Percentiles rank a stretch among this genome's conserved stretches.
These are phyloP conservation scores for Alternaria brassicicola DNA, from an alignment of 2,329 filamentous ascomycete genomes.

Conservation along the genomic window DNA sequence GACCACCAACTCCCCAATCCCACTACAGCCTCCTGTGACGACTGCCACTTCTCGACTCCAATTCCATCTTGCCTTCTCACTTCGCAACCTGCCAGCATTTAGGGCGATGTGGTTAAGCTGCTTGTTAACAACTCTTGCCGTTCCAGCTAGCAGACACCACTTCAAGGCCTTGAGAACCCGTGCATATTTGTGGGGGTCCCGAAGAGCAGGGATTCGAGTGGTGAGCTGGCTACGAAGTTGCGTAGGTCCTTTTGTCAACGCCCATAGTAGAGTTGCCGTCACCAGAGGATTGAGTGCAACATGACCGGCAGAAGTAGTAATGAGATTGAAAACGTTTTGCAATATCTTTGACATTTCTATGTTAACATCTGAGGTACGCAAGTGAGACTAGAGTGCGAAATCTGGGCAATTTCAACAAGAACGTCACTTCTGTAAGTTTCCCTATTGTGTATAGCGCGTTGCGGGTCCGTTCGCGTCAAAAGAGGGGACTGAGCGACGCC, in stretches of 20 bases:
- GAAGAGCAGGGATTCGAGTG: constrained; percentile 25
- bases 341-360: constrained; percentile 28
- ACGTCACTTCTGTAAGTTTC: background rate
- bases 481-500: constrained; percentile 3
- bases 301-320: constrained; percentile 28
- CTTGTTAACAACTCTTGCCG: constrained; percentile 36
- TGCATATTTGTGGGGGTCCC: constrained; percentile 28
- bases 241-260: constrained; percentile 40
- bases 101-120: constrained; percentile 41
- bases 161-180: constrained; percentile 36
- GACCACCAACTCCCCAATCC: constrained; percentile 44
- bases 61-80: constrained; percentile 44
- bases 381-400: background rate
- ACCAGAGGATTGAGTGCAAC: constrained; percentile 40
- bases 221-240: constrained; percentile 31
- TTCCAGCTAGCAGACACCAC: constrained; percentile 41
- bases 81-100: constrained; percentile 49
- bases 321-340: constrained; percentile 22
- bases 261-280: constrained; percentile 38
- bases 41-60: constrained; percentile 45
- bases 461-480: constrained; percentile 8
- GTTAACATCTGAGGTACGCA: background rate
- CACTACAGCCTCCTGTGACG: constrained; percentile 47
- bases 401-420: background rate
- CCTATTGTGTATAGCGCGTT: background rate